Base-by-base conservation (phyloP, 768 basidiomycete genomes). In the Dioszegia aurantiaca region DNA sequence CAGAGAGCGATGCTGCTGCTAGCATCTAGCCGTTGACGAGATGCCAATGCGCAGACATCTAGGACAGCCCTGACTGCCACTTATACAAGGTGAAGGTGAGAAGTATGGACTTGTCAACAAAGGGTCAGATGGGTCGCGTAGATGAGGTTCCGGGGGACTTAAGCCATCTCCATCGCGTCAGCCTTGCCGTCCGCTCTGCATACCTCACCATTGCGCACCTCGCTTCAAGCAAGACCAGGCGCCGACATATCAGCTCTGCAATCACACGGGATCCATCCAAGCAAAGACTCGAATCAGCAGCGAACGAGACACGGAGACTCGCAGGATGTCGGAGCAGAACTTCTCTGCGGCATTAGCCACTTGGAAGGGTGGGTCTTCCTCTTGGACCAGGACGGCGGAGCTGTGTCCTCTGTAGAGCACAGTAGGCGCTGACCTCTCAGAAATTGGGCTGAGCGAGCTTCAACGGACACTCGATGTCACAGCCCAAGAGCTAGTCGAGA, bases 401-500 rank as follows among this genome's bases (percentile, higher is more conserved):
- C n/a, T n/a, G n/a, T n/a, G n/a, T n/a, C n/a, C n/a, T n/a, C n/a
- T n/a, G n/a, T n/a, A n/a, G n/a, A n/a, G 23, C 46, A 11, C 49
- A 24, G 24, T 23, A 48, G 10, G 10, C 5, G 48, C 28, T 16
- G 27, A 36, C 28, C 5, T 10, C 11, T 36, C 31, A 95, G 91
- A 86, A 62, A 88, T 99, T 69, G 87, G 89, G 76, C 83, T 99
- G 49, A 79, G 85, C 19, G 90, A 95, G 63, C 81, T 98, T 26
- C 94, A 98, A 78, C 93, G 90, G 80, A 87, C 86, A 3, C 83
- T 99, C 47, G 93, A 98, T 78, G 80, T 83, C 5, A 94, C 97
- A 61, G 93, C 92, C 3, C 82, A 97, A 31, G 93, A 98, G 77
- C 82, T 99, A 14, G 93, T 99, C 21, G 92, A 98, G 81, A 93